Evolutionary conservation across 202 grass and related monocot genomes (phyloP).

Genomic region (Dendrocalamus latiflorus): DNA sequence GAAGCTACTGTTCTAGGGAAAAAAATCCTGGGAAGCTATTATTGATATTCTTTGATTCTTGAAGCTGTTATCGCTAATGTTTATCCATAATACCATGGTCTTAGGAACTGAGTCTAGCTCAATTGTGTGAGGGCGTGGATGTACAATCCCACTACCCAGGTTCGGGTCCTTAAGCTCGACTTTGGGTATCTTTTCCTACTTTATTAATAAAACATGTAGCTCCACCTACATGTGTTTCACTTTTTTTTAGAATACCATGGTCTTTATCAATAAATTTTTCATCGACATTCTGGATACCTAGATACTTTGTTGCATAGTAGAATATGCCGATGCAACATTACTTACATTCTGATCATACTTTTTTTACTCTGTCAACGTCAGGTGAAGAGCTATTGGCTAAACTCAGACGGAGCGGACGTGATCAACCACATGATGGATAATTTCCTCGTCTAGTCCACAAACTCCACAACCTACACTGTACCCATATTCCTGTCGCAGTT

Average conservation of each 20-base stretch:
- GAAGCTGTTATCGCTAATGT: background rate
- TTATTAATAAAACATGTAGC: no score
- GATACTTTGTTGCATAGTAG: background rate
- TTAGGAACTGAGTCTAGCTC: no score
- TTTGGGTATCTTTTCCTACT: no score
- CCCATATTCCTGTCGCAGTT: slow-evolving; percentile 7
- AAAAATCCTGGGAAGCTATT: background rate
- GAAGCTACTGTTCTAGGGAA: background rate
- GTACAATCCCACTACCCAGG: no score
- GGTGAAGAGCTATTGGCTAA: slow-evolving; percentile 99
- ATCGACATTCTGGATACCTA: background rate
- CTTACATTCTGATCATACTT: background rate
- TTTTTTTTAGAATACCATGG: background rate
- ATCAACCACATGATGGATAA: slow-evolving; percentile 97
- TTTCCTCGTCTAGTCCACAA: slow-evolving; percentile 50
- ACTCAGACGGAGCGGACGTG: slow-evolving; percentile 83
- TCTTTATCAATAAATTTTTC: background rate
- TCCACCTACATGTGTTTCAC: no score
- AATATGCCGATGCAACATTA: background rate
- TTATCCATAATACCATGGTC: no score
- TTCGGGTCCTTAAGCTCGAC: no score
- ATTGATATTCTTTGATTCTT: background rate
- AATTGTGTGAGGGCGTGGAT: no score
- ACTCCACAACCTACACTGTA: background rate
- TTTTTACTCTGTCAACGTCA: slow-evolving; percentile 26